Evolutionary conservation across 495 filamentous ascomycete genomes (phyloP), one percentile per base, ranked within the genome.

Genomic region (Aspergillus saccharolyticus): DNA sequence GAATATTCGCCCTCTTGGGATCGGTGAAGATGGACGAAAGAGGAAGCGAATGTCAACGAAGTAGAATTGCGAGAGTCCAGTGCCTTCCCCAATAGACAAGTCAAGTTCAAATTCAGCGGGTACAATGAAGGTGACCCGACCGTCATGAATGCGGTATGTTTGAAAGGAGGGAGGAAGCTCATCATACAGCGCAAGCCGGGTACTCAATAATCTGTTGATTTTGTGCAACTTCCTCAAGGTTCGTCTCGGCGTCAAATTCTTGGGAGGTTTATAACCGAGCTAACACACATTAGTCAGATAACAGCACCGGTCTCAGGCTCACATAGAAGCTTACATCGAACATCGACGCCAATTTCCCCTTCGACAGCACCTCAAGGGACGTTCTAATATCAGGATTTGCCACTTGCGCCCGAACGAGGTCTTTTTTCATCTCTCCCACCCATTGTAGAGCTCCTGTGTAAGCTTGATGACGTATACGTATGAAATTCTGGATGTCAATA

Each of bases 361-460:
- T 88, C 9, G 87, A 85, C 52, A 98, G 76, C 17, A 95, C 79
- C 61, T 96, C 84, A 25, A 96, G 71, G 7, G 95, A 95, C 2
- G 95, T 97, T 69, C 84, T 86, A 21, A 97, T 75, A 71, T 98
- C 94, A 2, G 94, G 94, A 65, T 89, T 93, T 12, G 88, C 89
- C 47, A 95, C 76, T 67, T 89, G 87, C 33, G 75, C 74, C 22
- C 65, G 75, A 20, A 78, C 75, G 51, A 94, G 78, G 52, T 84
- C 80, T 57, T 80, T 70, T 70, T 94, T 92, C 60, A 89, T 74
- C 30, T 87, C 78, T 45, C 84, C 83, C 55, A 96, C 72, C 56
- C 78, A 78, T 52, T 81, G 74, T 16, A 85, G 74, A 18, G 84
- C 80, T 8, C 72, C 63, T 28, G 78, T 66, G 60, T 88, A 90